phyloP scores from a whole-genome alignment of 140 eudicot genomes.

The Erigeron philadelphicus region DNA sequence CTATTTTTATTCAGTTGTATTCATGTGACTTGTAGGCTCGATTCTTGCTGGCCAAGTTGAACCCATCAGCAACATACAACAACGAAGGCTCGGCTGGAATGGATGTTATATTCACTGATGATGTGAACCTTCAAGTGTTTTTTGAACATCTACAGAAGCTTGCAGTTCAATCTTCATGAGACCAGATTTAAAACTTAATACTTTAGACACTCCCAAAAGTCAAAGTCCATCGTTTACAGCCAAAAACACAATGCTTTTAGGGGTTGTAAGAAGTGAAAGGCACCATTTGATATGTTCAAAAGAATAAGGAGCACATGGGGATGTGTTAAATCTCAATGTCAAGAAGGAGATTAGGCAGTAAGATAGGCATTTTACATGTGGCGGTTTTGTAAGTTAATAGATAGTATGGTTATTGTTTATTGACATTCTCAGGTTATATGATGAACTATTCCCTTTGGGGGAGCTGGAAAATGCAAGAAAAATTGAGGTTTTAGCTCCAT shows the following conservation, averaged over 20 bases:
- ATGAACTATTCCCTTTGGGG: conserved; percentile 8
- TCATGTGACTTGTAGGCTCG: conserved; percentile 57
- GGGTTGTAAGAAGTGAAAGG: conserved; percentile 24
- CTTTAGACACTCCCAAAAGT: conserved; percentile 21
- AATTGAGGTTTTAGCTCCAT: conserved; percentile 4
- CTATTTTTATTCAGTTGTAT: background rate
- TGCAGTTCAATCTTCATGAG: conserved; percentile 82
- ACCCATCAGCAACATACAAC: conserved; percentile 92
- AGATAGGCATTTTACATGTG: conserved; percentile 19
- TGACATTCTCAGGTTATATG: conserved; percentile 26
- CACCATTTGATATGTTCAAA: conserved; percentile 23
- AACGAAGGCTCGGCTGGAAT: conserved; percentile 76
- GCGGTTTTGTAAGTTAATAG: conserved; percentile 39
- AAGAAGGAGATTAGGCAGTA: conserved; percentile 23
- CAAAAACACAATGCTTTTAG: conserved; percentile 25
- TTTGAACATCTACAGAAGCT: conserved; percentile 91
- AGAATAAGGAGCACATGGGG: conserved; percentile 33
- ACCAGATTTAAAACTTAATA: conserved; percentile 7
- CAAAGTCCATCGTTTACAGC: conserved; percentile 4
- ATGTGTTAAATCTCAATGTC: conserved; percentile 14
- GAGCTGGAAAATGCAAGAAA: conserved; percentile 17
- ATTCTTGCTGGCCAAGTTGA: conserved; percentile 84
- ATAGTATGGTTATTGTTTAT: conserved; percentile 21
- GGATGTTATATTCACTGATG: conserved; percentile 87
- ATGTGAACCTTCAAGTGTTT: conserved; percentile 90